These are phyloP conservation scores for Boletus rufocinnamomeus DNA, from an alignment of 768 basidiomycete genomes.

Conservation along the genomic window DNA sequence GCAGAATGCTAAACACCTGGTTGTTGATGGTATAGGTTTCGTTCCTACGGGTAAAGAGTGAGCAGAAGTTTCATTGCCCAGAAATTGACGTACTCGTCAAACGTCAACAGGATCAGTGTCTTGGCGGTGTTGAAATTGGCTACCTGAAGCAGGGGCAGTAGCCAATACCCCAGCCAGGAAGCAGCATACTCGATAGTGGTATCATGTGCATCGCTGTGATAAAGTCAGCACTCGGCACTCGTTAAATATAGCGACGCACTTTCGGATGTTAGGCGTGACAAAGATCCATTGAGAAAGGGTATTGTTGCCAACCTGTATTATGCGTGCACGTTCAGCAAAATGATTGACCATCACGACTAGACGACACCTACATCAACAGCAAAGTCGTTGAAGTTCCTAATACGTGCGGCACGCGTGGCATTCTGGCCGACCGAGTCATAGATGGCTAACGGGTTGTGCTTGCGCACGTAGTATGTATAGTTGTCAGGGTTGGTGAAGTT, in stretches of 20 bases:
- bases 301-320: constrained; percentile 35
- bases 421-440: constrained; percentile 51
- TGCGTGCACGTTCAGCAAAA: not conserved
- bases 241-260: constrained; percentile 18
- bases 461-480: constrained; percentile 56
- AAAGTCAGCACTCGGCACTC: not conserved
- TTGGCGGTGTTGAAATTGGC: constrained; percentile 51
- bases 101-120: constrained; percentile 62
- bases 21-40: constrained; percentile 46
- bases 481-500: constrained; percentile 33
- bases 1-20: constrained; percentile 44
- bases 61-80: not conserved
- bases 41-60: constrained; percentile 14
- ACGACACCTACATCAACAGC: constrained; percentile 46
- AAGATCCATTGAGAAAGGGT: constrained; percentile 61
- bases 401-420: constrained; percentile 41
- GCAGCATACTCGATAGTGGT: constrained; percentile 51
- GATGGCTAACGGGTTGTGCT: constrained; percentile 56
- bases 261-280: constrained; percentile 58
- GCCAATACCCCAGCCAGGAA: constrained; percentile 51
- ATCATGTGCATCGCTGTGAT: constrained; percentile 59
- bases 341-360: not conserved
- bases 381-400: constrained; percentile 66
- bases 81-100: constrained; percentile 54
- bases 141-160: constrained; percentile 52